Evolutionary conservation across 768 basidiomycete genomes (phyloP), one percentile per base, ranked within the genome.

Genomic region (Lactarius akahatsu): DNA sequence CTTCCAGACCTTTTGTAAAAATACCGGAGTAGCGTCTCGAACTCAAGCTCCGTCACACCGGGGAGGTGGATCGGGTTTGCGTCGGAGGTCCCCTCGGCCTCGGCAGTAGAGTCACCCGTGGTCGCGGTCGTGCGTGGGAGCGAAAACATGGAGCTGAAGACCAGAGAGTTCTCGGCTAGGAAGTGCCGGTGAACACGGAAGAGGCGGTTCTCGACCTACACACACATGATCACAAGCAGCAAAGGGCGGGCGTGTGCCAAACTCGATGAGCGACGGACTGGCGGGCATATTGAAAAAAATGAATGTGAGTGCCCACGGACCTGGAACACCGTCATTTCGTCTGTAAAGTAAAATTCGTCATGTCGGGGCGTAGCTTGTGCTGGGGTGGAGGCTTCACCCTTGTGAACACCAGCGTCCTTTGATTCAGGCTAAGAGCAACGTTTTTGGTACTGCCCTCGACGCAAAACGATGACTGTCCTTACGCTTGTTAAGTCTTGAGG

Each of bases 171-270:
- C 58, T 67, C 61, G 50, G 57, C 61, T 50, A 67, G 57, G 32
- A 63, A 67, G 61, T 67, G 50, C 66, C 57, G 66, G 50, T 67
- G 66, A 28, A 67, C 66, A 38, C 61, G 66, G 50, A 67, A 67
- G 18, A 67, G 66, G 40, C 66, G 57, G 30, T 30, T 63, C 57
- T 63, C 61, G 34, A 67, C 61, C 66, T 67, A 52, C 11, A 5
- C 15, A 15, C 2, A 40, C 38, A 40, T 40, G 5, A 40, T 40
- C 15, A 15, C 38, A 16, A 40, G 38, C 15, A 40, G 38, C 13
- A 40, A 40, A 15, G 38, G 38, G 38, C 5, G 26, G 9, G 32
- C 30, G 20, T 23, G 18, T 11, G 16, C 18, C 38, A 23, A 55
- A 28, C 23, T 20, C 20, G 45, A 52, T 65, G 40, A 60, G 64